Conservation (phyloP, 1,139 yeast genomes). For the Candida sanyaensis region DNA sequence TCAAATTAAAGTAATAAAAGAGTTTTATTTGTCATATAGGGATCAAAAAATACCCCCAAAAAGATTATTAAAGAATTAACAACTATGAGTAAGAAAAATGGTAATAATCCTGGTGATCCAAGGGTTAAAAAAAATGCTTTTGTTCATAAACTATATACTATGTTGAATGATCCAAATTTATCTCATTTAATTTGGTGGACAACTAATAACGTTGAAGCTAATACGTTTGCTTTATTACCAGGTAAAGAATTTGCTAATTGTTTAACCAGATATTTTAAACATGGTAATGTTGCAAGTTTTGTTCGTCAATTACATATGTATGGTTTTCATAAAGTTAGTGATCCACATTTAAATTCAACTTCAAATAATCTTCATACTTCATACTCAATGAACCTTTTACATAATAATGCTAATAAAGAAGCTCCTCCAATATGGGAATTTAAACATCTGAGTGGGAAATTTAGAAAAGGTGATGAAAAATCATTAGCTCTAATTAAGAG, state of each 20-base stretch:
- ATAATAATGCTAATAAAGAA: conserved; percentile 22
- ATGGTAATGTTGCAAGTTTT: conserved; percentile 49
- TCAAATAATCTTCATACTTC: not conserved
- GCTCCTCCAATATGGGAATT: conserved; percentile 72
- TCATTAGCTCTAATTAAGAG: conserved; percentile 68
- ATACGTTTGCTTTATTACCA: conserved; percentile 65
- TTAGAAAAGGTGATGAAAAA: conserved; percentile 73
- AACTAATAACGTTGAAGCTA: conserved; percentile 51
- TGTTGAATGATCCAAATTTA: conserved; percentile 57
- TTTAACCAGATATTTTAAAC: conserved; percentile 46
- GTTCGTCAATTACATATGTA: conserved; percentile 52
- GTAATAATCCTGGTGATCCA: conserved; percentile 16
- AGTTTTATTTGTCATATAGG: no score
- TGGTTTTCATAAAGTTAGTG: conserved; percentile 57
- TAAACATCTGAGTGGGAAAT: conserved; percentile 77
- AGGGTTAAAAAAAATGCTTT: conserved; percentile 60
- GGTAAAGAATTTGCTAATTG: conserved; percentile 48
- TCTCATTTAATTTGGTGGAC: conserved; percentile 75
- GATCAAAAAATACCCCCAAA: no score
- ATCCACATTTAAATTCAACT: conserved; percentile 17
- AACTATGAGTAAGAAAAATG: conserved; percentile 21
- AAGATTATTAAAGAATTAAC: no score
- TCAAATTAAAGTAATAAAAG: no score
- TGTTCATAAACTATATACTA: conserved; percentile 61
- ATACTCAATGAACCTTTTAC: conserved; percentile 6